phyloP scores from a whole-genome alignment of 2,329 filamentous ascomycete species.

The Phialophora verrucosa region DNA sequence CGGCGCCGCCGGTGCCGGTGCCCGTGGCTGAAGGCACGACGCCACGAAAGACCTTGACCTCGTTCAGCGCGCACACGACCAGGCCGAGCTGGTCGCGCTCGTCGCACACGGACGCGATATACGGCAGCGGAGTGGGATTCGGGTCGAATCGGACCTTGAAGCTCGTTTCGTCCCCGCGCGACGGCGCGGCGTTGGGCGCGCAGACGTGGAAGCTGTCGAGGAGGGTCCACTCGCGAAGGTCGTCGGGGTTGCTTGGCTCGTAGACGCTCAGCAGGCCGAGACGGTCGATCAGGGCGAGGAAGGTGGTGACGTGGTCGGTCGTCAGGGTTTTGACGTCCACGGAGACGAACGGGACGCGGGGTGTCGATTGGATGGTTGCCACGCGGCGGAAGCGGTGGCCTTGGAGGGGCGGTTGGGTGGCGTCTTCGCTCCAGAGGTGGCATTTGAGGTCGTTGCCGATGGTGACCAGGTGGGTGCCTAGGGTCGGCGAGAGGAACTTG shows the following conservation, averaged over 20 bases:
- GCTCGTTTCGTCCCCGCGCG: slow-evolving; percentile 81
- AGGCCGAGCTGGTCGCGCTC: slow-evolving; percentile 78
- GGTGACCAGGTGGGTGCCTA: slow-evolving; percentile 85
- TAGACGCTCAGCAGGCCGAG: slow-evolving; percentile 80
- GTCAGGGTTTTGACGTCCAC: slow-evolving; percentile 81
- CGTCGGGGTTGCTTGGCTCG: slow-evolving; percentile 85
- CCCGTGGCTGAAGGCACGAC: slow-evolving; percentile 49
- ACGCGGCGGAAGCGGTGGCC: slow-evolving; percentile 81
- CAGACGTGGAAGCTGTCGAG: slow-evolving; percentile 79
- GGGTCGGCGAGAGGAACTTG: slow-evolving; percentile 89
- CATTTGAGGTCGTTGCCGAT: slow-evolving; percentile 89
- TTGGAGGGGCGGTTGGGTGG: slow-evolving; percentile 72
- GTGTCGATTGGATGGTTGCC: slow-evolving; percentile 69
- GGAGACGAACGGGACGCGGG: slow-evolving; percentile 68
- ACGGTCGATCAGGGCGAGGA: slow-evolving; percentile 81
- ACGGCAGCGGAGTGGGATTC: slow-evolving; percentile 74
- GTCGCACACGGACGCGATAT: slow-evolving; percentile 77
- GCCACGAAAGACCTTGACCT: slow-evolving; percentile 82
- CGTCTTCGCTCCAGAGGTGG: slow-evolving; percentile 91
- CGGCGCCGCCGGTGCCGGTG: slow-evolving; percentile 41
- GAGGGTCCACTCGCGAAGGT: slow-evolving; percentile 74
- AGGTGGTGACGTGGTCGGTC: slow-evolving; percentile 75
- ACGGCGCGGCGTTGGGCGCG: slow-evolving; percentile 58
- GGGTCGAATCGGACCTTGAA: slow-evolving; percentile 90
- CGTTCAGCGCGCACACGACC: slow-evolving; percentile 84